Evolutionary conservation across 768 basidiomycete species (phyloP).

Genomic region (Sarcodon aspratus): DNA sequence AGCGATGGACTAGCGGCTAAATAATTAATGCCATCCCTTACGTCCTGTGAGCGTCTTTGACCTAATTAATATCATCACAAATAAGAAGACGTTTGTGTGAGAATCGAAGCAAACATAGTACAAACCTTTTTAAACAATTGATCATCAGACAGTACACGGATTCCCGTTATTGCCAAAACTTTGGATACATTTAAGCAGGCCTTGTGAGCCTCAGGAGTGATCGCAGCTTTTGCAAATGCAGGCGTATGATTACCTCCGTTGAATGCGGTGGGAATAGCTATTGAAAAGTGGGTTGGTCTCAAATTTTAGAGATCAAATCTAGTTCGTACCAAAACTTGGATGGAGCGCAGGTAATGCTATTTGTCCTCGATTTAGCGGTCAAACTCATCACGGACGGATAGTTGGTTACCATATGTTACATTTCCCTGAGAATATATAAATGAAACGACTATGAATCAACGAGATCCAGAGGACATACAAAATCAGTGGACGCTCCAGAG

Average conservation of each 20-base stretch:
- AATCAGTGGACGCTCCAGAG: conserved; percentile 67
- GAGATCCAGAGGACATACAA: conserved; percentile 35
- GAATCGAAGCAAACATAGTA: too few relatives aligned
- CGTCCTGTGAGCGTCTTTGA: too few relatives aligned
- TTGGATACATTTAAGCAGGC: conserved; percentile 60
- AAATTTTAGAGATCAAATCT: neutral
- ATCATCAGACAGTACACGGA: conserved; percentile 61
- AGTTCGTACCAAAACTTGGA: conserved; percentile 48
- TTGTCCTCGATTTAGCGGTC: neutral
- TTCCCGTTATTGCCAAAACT: conserved; percentile 58
- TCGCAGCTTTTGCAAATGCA: conserved; percentile 54
- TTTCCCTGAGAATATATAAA: conserved; percentile 39
- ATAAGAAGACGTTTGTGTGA: too few relatives aligned
- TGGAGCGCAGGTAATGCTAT: conserved; percentile 57
- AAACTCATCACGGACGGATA: neutral
- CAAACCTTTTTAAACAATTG: conserved; percentile 44
- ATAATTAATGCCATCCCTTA: too few relatives aligned
- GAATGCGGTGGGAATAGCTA: conserved; percentile 65
- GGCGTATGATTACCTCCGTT: conserved; percentile 74
- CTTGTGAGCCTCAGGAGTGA: conserved; percentile 47
- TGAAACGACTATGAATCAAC: neutral
- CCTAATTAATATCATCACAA: too few relatives aligned
- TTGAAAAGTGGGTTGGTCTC: neutral
- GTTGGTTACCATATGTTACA: conserved; percentile 51
- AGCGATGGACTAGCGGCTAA: too few relatives aligned